These are phyloP conservation scores for Nakazawaea ernobii DNA, from an alignment of 805 yeast genomes.

Conservation along the genomic window DNA sequence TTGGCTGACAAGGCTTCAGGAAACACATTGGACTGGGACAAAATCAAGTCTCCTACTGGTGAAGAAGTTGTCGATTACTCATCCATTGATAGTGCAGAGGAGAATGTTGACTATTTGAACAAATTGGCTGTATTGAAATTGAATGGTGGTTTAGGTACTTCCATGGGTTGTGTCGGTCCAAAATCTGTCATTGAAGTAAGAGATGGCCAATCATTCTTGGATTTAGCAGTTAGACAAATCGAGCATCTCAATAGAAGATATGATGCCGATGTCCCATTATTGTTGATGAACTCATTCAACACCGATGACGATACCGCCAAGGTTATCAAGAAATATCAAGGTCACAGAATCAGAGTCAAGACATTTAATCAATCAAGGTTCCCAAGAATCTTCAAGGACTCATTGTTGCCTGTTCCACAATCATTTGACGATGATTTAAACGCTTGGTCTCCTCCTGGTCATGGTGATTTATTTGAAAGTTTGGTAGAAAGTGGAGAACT, in stretches of 20 bases:
- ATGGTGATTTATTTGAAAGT: slow-evolving; percentile 94
- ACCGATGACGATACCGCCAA: slow-evolving; percentile 94
- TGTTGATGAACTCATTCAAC: slow-evolving; percentile 98
- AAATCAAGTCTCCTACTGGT: slow-evolving; percentile 83
- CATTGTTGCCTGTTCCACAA: slow-evolving; percentile 92
- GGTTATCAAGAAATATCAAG: slow-evolving; percentile 93
- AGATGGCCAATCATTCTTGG: slow-evolving; percentile 96
- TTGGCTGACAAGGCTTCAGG: slow-evolving; percentile 85
- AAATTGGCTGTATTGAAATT: slow-evolving; percentile 93
- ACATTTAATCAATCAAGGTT: slow-evolving; percentile 97
- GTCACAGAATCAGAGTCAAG: slow-evolving; percentile 90
- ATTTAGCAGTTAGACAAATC: slow-evolving; percentile 92
- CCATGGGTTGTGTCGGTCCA: slow-evolving; percentile 99
- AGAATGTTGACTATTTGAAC: slow-evolving; percentile 45
- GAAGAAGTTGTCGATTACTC: slow-evolving; percentile 85
- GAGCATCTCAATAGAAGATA: slow-evolving; percentile 87
- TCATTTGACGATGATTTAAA: slow-evolving; percentile 66
- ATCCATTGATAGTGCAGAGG: slow-evolving; percentile 34
- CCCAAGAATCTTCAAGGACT: slow-evolving; percentile 93
- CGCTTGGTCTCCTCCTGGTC: slow-evolving; percentile 99
- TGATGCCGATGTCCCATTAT: slow-evolving; percentile 90
- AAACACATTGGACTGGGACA: slow-evolving; percentile 86
- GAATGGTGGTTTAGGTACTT: slow-evolving; percentile 98
- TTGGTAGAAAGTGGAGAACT: slow-evolving; percentile 86
- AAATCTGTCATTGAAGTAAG: slow-evolving; percentile 97